A percentile compares a stretch with the other conserved stretches of the same genome.
Conservation (phyloP, 352 stramenopile genomes). For the Halophytophthora polymorphica region DNA sequence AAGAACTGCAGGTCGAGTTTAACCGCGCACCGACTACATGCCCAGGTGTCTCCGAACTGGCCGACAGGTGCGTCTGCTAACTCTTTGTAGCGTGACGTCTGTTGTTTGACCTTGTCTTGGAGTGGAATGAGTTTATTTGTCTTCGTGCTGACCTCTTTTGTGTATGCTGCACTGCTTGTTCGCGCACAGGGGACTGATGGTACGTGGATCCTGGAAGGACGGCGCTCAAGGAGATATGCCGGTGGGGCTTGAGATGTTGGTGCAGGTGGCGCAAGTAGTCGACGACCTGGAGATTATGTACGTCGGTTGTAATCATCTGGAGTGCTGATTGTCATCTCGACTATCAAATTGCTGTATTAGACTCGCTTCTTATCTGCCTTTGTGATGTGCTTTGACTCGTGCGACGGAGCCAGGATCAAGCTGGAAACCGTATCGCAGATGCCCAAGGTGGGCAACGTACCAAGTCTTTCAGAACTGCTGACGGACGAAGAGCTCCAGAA, state of each 20-base stretch:
- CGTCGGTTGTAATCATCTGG: conserved; percentile 2
- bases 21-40: not conserved
- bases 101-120: not conserved
- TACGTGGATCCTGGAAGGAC: conserved; percentile 45
- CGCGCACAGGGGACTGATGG: conserved; percentile 41
- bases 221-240: conserved; percentile 26
- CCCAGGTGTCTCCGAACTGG: conserved; percentile 17
- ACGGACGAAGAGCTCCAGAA: conserved; percentile 60
- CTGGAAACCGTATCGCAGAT: conserved; percentile 56
- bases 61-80: conserved; percentile 39
- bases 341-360: not conserved
- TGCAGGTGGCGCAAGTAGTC: conserved; percentile 50
- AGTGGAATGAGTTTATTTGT: not conserved
- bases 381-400: not conserved
- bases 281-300: conserved; percentile 76
- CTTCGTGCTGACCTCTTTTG: conserved; percentile 1
- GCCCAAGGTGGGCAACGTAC: conserved; percentile 49
- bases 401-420: conserved; percentile 53
- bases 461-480: conserved; percentile 55
- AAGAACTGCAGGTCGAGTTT: conserved; percentile 69
- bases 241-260: conserved; percentile 31
- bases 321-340: not conserved
- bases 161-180: conserved; percentile 5
- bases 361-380: too few relatives aligned
- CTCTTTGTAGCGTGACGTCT: not conserved